Evolutionary conservation across 345 rosid genomes (phyloP).

Genomic region (Laguncularia racemosa): DNA sequence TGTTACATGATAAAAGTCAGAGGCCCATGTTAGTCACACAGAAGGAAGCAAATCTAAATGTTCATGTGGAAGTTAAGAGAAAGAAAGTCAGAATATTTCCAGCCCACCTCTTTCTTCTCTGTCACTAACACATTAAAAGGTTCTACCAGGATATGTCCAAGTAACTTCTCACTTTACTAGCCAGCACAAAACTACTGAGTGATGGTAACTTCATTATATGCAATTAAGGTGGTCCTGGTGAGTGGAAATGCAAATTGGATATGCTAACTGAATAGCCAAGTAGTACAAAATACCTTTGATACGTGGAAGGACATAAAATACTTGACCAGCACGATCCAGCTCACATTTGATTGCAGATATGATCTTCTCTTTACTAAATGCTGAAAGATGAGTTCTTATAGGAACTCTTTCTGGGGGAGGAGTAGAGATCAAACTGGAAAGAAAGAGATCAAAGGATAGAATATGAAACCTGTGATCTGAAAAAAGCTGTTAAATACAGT

Average conservation of each 20-base stretch:
- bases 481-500: no score
- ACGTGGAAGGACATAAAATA: slow-evolving; percentile 90
- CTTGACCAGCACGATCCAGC: slow-evolving; percentile 88
- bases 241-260: not conserved
- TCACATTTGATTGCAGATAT: slow-evolving; percentile 68
- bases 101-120: no score
- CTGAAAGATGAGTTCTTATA: slow-evolving; percentile 77
- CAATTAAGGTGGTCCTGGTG: not conserved
- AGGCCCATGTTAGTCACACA: not conserved
- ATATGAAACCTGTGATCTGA: not conserved
- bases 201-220: not conserved
- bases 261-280: not conserved
- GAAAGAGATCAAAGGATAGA: not conserved
- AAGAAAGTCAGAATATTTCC: no score
- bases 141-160: no score
- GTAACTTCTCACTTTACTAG: no score
- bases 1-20: slow-evolving; percentile 22
- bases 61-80: no score
- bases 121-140: no score
- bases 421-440: slow-evolving; percentile 74
- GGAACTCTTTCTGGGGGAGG: slow-evolving; percentile 99
- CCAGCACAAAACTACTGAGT: not conserved
- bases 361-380: slow-evolving; percentile 52
- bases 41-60: not conserved
- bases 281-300: slow-evolving; percentile 55